phyloP scores from a whole-genome alignment of 352 stramenopile genomes.

The Globisporangium orthogonon region DNA sequence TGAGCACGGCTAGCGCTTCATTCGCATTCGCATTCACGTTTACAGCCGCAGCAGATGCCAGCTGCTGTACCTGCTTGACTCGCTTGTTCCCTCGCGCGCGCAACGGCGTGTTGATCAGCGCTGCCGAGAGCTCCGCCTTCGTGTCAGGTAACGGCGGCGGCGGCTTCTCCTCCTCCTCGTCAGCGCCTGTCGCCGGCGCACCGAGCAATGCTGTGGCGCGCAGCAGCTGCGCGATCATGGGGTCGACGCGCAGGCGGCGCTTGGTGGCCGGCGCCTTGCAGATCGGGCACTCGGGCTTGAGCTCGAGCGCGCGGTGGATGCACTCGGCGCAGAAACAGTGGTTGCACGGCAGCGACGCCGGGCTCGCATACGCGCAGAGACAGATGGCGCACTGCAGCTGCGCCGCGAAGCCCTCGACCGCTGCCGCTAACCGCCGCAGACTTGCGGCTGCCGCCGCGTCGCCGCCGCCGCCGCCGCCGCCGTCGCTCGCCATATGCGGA shows the following conservation, averaged over 20 bases:
- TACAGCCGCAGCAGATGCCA: conserved; percentile 2
- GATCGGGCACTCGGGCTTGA: conserved; percentile 75
- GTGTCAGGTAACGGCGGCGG: not conserved
- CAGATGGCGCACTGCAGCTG: conserved; percentile 85
- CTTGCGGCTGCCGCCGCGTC: conserved; percentile 12
- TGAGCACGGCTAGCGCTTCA: conserved; percentile 3
- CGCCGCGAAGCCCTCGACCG: conserved; percentile 58
- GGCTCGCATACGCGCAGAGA: conserved; percentile 60
- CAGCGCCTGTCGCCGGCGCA: conserved; percentile 3
- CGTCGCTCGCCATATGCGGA: not conserved
- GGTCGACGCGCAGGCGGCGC: conserved; percentile 64
- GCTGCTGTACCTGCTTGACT: not conserved
- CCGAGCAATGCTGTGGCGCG: conserved; percentile 46
- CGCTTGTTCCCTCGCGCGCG: not conserved
- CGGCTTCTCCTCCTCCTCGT: not conserved
- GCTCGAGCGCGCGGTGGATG: conserved; percentile 76
- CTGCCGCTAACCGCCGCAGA: conserved; percentile 45
- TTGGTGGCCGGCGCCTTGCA: conserved; percentile 82
- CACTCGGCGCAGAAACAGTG: conserved; percentile 87
- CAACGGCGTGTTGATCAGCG: not conserved
- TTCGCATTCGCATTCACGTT: not conserved
- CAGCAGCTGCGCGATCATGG: conserved; percentile 69
- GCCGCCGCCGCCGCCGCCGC: not conserved
- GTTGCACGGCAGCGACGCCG: conserved; percentile 77
- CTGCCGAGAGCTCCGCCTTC: not conserved